Evolutionary conservation across 1,284 basidiomycete genomes (phyloP).

Genomic region (Boletus holoroseus): DNA sequence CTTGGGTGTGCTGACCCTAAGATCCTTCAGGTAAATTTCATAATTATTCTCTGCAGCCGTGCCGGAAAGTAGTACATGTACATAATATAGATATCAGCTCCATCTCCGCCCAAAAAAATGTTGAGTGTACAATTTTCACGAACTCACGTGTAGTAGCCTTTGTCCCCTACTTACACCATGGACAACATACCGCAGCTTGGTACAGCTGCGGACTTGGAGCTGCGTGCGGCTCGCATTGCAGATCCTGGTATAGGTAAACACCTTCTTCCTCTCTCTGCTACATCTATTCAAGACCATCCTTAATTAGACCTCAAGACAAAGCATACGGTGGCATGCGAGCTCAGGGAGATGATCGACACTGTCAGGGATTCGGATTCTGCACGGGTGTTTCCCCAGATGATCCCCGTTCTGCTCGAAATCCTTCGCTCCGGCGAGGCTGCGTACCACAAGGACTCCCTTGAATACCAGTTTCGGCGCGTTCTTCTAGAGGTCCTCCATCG

Average conservation of each 20-base stretch:
- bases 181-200: slow-evolving; percentile 42
- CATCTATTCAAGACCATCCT: slow-evolving; percentile 1
- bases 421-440: slow-evolving; percentile 74
- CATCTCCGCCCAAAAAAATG: no score
- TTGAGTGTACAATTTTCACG: no score
- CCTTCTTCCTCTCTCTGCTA: background rate
- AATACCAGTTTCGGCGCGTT: slow-evolving; percentile 83
- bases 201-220: slow-evolving; percentile 59
- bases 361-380: slow-evolving; percentile 78
- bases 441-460: slow-evolving; percentile 71
- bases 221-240: slow-evolving; percentile 62
- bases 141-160: background rate
- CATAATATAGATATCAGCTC: no score
- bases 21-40: no score
- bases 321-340: slow-evolving; percentile 67
- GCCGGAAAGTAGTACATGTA: no score
- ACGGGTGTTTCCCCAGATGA: slow-evolving; percentile 63
- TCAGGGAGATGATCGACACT: slow-evolving; percentile 83
- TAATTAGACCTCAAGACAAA: slow-evolving; percentile 63
- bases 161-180: slow-evolving; percentile 30
- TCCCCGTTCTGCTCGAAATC: slow-evolving; percentile 77
- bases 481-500: slow-evolving; percentile 87
- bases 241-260: slow-evolving; percentile 63
- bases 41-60: no score
- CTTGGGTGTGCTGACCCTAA: no score